Evolutionary conservation across 2,329 filamentous ascomycete genomes (phyloP), one percentile per base, ranked within the genome.

Genomic region (Trichoderma oligosporum): DNA sequence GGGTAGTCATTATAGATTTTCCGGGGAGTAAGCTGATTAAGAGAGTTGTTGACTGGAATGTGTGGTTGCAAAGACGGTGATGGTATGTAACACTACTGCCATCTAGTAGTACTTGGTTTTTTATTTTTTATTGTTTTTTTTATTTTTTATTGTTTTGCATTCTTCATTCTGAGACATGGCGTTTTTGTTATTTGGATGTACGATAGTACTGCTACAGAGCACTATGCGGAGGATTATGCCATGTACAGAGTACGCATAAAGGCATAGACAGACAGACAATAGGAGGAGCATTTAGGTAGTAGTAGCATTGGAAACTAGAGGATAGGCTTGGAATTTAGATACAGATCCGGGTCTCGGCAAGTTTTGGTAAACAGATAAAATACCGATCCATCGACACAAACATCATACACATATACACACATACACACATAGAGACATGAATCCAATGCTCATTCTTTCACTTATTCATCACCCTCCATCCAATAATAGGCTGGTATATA

Each of bases 1-100:
- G 78, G 9, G 67, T 80, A 7, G 69, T 80, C 33, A 79, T 80
- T 61, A 69, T 76, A 2, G 78, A 80, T 58, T 80, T 80, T 46
- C 77, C 77, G 0, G 78, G 78, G 2, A 67, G 65, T 61, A 68
- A 66, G 45, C 67, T 77, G 27, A 70, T 80, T 35, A 69, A 76
- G 25, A 70, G 68, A 20, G 70, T 80, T 8, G 58, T 80, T 52
- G 65, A 61, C 33, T 73, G 74, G 66, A 79, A 79, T 60, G 62
- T 62, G 20, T 65, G 65, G 52, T 49, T 71, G 33, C 25, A 35
- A 18, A n/a, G 27, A 12, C 3, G n/a, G n/a, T 46, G 24, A 55
- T 38, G 7, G 11, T 3, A 11, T 27, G 36, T 20, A 47, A 11
- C 16, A 14, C 18, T 35, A 9, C 18, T 25, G 12, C 18, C 9